Evolutionary conservation across 1,284 basidiomycete genomes (phyloP).

Genomic region (Cutaneotrichosporon spelunceum): DNA sequence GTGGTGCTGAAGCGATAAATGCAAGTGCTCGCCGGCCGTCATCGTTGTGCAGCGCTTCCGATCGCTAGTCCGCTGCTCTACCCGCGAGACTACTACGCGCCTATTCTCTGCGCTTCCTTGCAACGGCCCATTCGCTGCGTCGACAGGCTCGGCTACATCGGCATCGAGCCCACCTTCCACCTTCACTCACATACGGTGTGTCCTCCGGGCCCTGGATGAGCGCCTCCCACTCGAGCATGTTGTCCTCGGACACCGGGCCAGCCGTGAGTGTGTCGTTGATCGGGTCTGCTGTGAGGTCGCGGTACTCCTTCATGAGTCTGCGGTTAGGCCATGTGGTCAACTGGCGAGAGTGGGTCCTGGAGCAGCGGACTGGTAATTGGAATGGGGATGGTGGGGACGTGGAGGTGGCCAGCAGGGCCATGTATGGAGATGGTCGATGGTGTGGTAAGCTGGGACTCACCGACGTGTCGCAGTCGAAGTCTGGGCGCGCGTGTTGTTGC

Average conservation of each 20-base stretch:
- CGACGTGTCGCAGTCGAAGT: constrained; percentile 47
- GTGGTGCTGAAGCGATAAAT: no score
- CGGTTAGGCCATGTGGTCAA: constrained; percentile 7
- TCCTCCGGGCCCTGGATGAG: constrained; percentile 94
- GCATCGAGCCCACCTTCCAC: no score
- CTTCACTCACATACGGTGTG: constrained; percentile 78
- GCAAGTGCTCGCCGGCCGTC: no score
- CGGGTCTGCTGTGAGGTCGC: constrained; percentile 66
- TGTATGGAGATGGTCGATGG: no score
- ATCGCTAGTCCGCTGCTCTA: no score
- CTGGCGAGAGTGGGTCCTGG: not conserved
- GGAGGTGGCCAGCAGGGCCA: no score
- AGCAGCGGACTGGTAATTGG: not conserved
- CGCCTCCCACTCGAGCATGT: constrained; percentile 98
- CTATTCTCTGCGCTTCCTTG: no score
- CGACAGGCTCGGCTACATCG: not conserved
- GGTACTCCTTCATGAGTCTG: constrained; percentile 88
- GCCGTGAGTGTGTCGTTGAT: constrained; percentile 80
- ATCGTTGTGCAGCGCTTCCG: not conserved
- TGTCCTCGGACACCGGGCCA: constrained; percentile 81
- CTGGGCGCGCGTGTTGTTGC: constrained; percentile 39
- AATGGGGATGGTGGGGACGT: not conserved
- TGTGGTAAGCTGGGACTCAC: constrained; percentile 24
- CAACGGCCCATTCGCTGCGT: not conserved
- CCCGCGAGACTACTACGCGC: no score